Evolutionary conservation across 257 asterid genomes (phyloP).

Genomic region (Avicennia marina): DNA sequence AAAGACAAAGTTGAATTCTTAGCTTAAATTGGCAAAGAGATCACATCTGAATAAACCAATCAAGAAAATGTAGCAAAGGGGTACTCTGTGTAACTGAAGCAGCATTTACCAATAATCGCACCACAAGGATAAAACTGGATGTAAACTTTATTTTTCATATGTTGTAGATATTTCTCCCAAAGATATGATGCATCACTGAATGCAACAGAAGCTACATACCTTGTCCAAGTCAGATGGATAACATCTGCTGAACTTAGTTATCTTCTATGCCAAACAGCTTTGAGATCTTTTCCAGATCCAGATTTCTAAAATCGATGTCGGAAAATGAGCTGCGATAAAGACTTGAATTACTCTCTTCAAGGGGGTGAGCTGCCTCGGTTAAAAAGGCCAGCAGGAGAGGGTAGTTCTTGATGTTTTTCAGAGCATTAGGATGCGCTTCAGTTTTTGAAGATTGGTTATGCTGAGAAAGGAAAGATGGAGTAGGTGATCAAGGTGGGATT

Average conservation of each 20-base stretch:
- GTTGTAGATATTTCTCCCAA: not conserved
- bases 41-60: too few species aligned
- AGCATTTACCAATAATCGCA: too few species aligned
- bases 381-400: constrained; percentile 80
- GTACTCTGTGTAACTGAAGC: too few species aligned
- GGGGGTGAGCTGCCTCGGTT: constrained; percentile 64
- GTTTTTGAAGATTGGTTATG: constrained; percentile 52
- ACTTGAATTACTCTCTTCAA: constrained; percentile 54
- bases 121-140: too few species aligned
- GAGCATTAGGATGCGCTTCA: constrained; percentile 83
- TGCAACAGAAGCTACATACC: not conserved
- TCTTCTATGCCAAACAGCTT: constrained; percentile 57
- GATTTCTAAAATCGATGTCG: constrained; percentile 52
- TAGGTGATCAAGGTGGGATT: constrained; percentile 52
- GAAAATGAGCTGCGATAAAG: constrained; percentile 58
- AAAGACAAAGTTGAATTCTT: too few species aligned
- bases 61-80: too few species aligned
- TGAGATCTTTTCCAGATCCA: constrained; percentile 59
- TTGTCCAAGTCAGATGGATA: not conserved
- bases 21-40: too few species aligned
- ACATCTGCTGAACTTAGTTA: not conserved
- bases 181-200: not conserved
- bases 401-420: constrained; percentile 78
- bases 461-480: constrained; percentile 48
- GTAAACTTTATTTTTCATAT: too few species aligned